Evolutionary conservation across 2,329 filamentous ascomycete genomes (phyloP).

Genomic region (Parastagonospora avenae): DNA sequence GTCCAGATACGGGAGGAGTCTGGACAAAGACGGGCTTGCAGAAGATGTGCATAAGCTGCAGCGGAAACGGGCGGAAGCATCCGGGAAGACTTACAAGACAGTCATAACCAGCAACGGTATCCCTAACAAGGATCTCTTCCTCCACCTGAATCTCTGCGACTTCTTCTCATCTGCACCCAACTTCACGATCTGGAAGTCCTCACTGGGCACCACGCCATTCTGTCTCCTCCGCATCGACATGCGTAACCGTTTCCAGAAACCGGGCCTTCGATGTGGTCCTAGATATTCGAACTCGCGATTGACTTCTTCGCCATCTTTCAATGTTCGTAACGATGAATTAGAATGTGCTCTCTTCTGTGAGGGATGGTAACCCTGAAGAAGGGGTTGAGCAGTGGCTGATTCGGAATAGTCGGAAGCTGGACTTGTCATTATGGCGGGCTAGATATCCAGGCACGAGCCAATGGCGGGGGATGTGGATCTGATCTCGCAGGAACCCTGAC

Average conservation of each 20-base stretch:
- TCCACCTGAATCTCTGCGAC: conserved; percentile 17
- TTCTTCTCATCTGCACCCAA: conserved; percentile 24
- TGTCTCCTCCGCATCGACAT: conserved; percentile 35
- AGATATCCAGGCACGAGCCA: not conserved
- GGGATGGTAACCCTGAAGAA: conserved; percentile 20
- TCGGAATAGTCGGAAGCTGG: conserved; percentile 19
- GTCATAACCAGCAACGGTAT: conserved; percentile 28
- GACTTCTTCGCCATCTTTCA: conserved; percentile 34
- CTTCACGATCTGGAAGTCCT: conserved; percentile 15
- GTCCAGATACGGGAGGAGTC: not conserved
- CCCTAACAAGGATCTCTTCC: conserved; percentile 24
- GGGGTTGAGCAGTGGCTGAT: conserved; percentile 20
- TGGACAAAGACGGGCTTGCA: not conserved
- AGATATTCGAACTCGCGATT: conserved; percentile 20
- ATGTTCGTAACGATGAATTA: conserved; percentile 20
- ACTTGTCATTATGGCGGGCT: conserved; percentile 24
- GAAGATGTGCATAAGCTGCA: conserved; percentile 4
- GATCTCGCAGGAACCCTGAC: too few relatives aligned
- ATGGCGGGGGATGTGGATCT: too few relatives aligned
- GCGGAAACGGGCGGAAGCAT: conserved; percentile 16
- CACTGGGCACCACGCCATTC: conserved; percentile 16
- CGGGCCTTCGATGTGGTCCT: conserved; percentile 4
- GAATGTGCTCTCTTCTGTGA: conserved; percentile 13
- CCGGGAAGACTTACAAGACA: conserved; percentile 41
- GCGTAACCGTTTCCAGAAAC: conserved; percentile 35